These are phyloP conservation scores for Penicillium sp. DNA, from an alignment of 2,329 filamentous ascomycete genomes.

Conservation along the genomic window DNA sequence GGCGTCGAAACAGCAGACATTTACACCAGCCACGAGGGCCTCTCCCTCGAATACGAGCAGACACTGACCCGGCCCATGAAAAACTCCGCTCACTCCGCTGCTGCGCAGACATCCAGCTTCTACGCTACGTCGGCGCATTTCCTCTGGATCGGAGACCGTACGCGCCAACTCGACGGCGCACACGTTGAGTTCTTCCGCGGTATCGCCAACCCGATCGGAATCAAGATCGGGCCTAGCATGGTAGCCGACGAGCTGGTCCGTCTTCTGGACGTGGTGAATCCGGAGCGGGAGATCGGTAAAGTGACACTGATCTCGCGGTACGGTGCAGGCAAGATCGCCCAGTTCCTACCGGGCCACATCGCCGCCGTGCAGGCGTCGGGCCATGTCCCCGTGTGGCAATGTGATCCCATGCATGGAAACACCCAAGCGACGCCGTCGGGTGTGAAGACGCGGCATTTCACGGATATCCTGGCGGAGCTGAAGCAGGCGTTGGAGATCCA, in stretches of 20 bases:
- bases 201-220: slow-evolving; percentile 90
- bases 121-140: slow-evolving; percentile 97
- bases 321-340: slow-evolving; percentile 72
- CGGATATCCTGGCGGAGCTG: slow-evolving; percentile 84
- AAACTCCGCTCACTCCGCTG: slow-evolving; percentile 27
- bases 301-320: slow-evolving; percentile 96
- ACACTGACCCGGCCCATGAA: slow-evolving; percentile 74
- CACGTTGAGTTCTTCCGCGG: slow-evolving; percentile 98
- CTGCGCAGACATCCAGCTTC: slow-evolving; percentile 52
- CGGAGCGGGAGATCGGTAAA: slow-evolving; percentile 77
- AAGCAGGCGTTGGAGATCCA: slow-evolving; percentile 81
- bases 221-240: slow-evolving; percentile 92
- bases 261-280: slow-evolving; percentile 84
- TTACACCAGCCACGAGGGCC: slow-evolving; percentile 91
- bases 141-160: slow-evolving; percentile 97
- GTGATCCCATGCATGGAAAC: slow-evolving; percentile 96
- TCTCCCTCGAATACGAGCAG: slow-evolving; percentile 93
- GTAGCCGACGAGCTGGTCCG: slow-evolving; percentile 70
- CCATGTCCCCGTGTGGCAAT: slow-evolving; percentile 87
- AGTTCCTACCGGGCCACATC: slow-evolving; percentile 80
- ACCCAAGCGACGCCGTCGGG: slow-evolving; percentile 66
- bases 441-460: slow-evolving; percentile 90
- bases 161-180: slow-evolving; percentile 84
- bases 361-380: slow-evolving; percentile 79
- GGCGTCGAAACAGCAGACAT: slow-evolving; percentile 90